A percentile compares a stretch with the other conserved stretches of the same genome.
Evolutionary conservation across 1,284 basidiomycete species (phyloP).

Genomic region (Cryptococcus deneoformans): DNA sequence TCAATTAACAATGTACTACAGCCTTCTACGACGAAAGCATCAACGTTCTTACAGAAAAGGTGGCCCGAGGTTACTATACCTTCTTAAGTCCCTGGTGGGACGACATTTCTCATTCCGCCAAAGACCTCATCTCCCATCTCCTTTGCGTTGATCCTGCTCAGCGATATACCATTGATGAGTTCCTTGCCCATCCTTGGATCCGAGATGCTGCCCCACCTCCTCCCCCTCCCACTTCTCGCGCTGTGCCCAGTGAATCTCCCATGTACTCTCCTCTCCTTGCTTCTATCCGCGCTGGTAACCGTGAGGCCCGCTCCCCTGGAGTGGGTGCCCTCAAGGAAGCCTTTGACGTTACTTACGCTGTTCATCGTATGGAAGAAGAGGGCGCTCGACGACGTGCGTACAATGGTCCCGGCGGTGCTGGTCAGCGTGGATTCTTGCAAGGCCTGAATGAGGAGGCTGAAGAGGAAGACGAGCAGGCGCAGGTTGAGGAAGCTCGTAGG

Average conservation of each 20-base stretch:
- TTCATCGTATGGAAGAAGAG: conserved; percentile 99
- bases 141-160: conserved; percentile 94
- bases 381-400: conserved; percentile 79
- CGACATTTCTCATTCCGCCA: conserved; percentile 82
- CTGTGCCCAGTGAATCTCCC: conserved; percentile 53
- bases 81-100: conserved; percentile 99
- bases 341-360: conserved; percentile 98
- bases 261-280: conserved; percentile 90
- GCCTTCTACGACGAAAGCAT: conserved; percentile 99
- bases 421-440: conserved; percentile 73
- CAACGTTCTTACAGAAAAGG: conserved; percentile 96
- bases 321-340: conserved; percentile 92
- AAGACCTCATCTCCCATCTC: conserved; percentile 92
- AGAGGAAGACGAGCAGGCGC: conserved; percentile 56
- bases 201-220: conserved; percentile 51
- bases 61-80: conserved; percentile 95
- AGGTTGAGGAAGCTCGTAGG: conserved; percentile 54
- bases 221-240: conserved; percentile 59
- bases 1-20: conserved; percentile 24
- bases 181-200: conserved; percentile 92
- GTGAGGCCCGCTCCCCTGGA: conserved; percentile 86
- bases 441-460: conserved; percentile 95
- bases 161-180: conserved; percentile 97
- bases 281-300: conserved; percentile 66
- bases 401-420: conserved; percentile 70